A percentile compares a stretch with the other conserved stretches of the same genome.
Evolutionary conservation across 2,329 filamentous ascomycete species (phyloP).

Genomic region (Calonectria pauciramosa): DNA sequence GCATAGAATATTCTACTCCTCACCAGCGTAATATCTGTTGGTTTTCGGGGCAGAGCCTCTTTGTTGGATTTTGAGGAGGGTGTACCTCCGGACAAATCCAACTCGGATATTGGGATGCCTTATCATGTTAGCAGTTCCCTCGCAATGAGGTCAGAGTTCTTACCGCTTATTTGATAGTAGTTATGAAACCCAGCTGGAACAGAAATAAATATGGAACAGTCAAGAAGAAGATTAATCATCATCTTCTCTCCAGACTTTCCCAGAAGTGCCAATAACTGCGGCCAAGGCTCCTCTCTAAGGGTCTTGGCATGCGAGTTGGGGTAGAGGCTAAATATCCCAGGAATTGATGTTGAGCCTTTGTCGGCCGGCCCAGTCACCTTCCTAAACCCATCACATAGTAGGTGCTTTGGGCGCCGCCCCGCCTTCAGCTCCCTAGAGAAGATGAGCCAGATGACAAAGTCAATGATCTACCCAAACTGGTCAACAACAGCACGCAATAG

Average conservation of each 20-base stretch:
- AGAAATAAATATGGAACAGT: conserved; percentile 81
- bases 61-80: conserved; percentile 11
- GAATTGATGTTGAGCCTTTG: conserved; percentile 62
- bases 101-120: conserved; percentile 67
- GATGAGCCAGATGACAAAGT: conserved; percentile 82
- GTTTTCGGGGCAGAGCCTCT: conserved; percentile 41
- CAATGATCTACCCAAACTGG: conserved; percentile 71
- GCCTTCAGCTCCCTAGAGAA: conserved; percentile 71
- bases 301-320: conserved; percentile 78
- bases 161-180: conserved; percentile 85
- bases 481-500: conserved; percentile 25
- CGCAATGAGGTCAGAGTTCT: conserved; percentile 36
- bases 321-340: conserved; percentile 74
- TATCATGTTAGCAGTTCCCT: conserved; percentile 1
- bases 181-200: conserved; percentile 73
- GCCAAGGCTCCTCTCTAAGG: conserved; percentile 82
- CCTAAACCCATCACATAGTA: conserved; percentile 88
- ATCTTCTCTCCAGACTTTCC: conserved; percentile 82
- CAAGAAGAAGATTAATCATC: conserved; percentile 82
- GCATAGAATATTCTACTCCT: conserved; percentile 91
- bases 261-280: conserved; percentile 78
- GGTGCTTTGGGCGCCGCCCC: conserved; percentile 72
- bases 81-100: conserved; percentile 46
- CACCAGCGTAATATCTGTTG: conserved; percentile 79
- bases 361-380: conserved; percentile 55